These are phyloP conservation scores for Penicillium diatomitis DNA, from an alignment of 495 filamentous ascomycete species.

Conservation along the genomic window DNA sequence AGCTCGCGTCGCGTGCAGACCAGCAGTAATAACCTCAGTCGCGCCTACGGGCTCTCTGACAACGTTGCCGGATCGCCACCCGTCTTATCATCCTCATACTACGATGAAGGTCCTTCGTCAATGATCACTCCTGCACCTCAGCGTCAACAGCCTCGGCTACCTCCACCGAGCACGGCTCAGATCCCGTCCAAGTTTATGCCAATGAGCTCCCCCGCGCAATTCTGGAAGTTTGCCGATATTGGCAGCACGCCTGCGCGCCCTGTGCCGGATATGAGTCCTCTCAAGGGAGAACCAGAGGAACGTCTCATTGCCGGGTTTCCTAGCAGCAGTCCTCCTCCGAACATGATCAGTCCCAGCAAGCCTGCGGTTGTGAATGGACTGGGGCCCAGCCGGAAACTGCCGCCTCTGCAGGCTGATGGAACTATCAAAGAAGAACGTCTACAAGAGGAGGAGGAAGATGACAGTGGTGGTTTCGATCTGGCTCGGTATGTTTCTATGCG, in stretches of 20 bases:
- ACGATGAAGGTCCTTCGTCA: conserved; percentile 44
- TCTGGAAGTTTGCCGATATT: conserved; percentile 75
- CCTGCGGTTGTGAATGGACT: conserved; percentile 31
- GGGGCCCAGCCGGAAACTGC: conserved; percentile 25
- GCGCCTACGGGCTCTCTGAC: conserved; percentile 49
- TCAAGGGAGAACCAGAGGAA: conserved; percentile 41
- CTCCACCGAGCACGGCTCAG: conserved; percentile 80
- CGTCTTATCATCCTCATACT: conserved; percentile 58
- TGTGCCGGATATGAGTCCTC: conserved; percentile 49
- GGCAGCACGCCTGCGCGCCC: conserved; percentile 70
- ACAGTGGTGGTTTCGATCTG: conserved; percentile 55
- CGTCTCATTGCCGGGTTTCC: conserved; percentile 43
- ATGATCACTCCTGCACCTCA: conserved; percentile 82
- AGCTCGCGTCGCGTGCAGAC: conserved; percentile 30
- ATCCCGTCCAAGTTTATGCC: conserved; percentile 92
- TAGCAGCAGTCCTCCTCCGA: conserved; percentile 55
- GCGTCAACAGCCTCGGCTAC: conserved; percentile 71
- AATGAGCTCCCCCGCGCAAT: conserved; percentile 90
- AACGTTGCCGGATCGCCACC: conserved; percentile 55
- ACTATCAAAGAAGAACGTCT: conserved; percentile 12
- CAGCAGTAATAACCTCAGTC: conserved; percentile 42
- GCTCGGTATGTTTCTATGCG: conserved; percentile 43
- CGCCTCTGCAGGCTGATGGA: conserved; percentile 25
- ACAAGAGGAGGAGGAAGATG: conserved; percentile 42
- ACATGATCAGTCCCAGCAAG: conserved; percentile 39